phyloP scores from a whole-genome alignment of 305 asterid genomes.

The Rubia peregrina region DNA sequence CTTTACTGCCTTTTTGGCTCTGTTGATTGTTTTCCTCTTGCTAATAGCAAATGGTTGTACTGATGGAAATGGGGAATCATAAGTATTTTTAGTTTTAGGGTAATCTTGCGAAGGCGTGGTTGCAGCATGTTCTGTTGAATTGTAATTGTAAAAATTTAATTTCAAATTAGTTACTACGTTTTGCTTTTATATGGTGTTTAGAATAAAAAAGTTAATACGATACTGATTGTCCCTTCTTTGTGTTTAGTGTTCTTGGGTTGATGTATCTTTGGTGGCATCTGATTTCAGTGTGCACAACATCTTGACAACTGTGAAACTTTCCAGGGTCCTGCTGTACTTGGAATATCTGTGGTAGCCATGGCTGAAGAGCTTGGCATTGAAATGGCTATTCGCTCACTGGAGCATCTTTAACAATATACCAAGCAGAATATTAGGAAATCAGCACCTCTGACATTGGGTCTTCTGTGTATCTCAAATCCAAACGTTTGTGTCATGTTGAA shows the following conservation, averaged over 20 bases:
- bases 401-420: constrained; percentile 89
- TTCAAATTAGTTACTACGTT: neutral
- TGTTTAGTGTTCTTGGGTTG: neutral
- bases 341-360: constrained; percentile 98
- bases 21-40: neutral
- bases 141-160: neutral
- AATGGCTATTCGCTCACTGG: constrained; percentile 95
- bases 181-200: neutral
- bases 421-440: constrained; percentile 89
- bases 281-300: constrained; percentile 42
- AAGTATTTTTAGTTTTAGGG: neutral
- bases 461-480: constrained; percentile 92
- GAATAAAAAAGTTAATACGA: neutral
- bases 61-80: neutral
- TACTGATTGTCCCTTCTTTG: neutral
- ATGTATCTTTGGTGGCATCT: neutral
- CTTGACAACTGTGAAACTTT: constrained; percentile 78
- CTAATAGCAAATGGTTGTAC: neutral
- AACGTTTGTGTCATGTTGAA: constrained; percentile 37
- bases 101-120: neutral
- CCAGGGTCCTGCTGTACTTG: constrained; percentile 97
- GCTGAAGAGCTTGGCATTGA: constrained; percentile 92
- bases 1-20: neutral
- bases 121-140: neutral
- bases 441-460: constrained; percentile 92